Conservation (phyloP, 305 asterid genomes). For the Rubia occidens region DNA sequence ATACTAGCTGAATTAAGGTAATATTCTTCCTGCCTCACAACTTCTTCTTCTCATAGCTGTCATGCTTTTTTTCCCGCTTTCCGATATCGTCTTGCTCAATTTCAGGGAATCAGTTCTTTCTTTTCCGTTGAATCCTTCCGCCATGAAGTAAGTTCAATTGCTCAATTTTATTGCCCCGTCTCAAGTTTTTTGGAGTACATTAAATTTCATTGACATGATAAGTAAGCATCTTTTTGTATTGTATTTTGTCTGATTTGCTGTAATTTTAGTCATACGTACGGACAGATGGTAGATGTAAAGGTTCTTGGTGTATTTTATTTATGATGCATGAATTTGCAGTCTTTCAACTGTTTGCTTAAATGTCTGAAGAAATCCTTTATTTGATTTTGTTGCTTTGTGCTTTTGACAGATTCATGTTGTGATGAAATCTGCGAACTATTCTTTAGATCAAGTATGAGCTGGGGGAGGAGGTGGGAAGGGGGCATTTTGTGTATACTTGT, state of each 20-base stretch:
- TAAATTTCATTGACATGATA: neutral
- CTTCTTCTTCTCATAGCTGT: no score
- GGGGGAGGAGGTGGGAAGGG: slow-evolving; percentile 94
- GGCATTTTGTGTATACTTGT: slow-evolving; percentile 95
- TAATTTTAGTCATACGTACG: neutral
- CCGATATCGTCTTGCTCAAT: no score
- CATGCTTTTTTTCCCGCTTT: no score
- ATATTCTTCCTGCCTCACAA: no score
- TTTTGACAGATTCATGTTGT: slow-evolving; percentile 59
- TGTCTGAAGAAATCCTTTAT: neutral
- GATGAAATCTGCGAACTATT: slow-evolving; percentile 48
- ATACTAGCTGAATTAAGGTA: no score
- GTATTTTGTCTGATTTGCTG: neutral
- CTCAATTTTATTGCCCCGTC: neutral
- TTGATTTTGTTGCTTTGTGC: neutral
- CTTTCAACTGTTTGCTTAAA: neutral
- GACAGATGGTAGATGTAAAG: neutral
- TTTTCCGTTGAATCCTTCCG: slow-evolving; percentile 73
- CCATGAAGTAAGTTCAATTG: slow-evolving; percentile 50
- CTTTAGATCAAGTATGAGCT: slow-evolving; percentile 55
- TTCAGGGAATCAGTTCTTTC: no score
- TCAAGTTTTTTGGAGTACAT: neutral
- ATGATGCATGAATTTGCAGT: neutral
- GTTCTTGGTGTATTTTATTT: neutral
- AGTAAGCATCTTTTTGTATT: neutral